A percentile compares a stretch with the other conserved stretches of the same genome.
These are phyloP conservation scores for Syzygium aromaticum DNA, from an alignment of 345 rosid species.

Conservation along the genomic window DNA sequence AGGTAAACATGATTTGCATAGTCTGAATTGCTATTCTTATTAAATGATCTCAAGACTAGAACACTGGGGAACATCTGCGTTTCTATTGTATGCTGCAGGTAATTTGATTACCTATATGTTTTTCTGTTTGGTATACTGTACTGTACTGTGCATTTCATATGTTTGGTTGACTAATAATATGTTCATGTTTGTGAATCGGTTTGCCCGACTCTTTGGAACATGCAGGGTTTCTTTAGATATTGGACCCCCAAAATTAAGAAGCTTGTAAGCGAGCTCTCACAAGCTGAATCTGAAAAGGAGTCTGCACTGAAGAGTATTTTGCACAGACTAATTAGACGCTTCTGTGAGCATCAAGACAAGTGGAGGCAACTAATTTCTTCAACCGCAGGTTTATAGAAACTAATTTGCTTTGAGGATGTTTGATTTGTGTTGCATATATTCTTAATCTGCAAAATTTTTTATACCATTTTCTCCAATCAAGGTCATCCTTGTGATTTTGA, in stretches of 20 bases:
- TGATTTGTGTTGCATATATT: not conserved
- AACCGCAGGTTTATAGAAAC: slow-evolving; percentile 48
- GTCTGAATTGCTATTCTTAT: not conserved
- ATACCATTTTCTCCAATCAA: not conserved
- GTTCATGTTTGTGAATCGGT: not conserved
- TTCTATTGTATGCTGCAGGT: not conserved
- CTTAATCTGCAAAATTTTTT: not conserved
- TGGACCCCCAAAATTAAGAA: slow-evolving; percentile 86
- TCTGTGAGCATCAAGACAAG: slow-evolving; percentile 66
- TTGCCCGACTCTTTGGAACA: not conserved
- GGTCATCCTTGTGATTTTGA: not conserved
- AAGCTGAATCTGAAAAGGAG: slow-evolving; percentile 82
- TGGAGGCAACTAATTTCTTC: slow-evolving; percentile 80
- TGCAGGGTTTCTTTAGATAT: slow-evolving; percentile 83
- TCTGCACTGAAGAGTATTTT: slow-evolving; percentile 63
- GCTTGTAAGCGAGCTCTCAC: slow-evolving; percentile 53
- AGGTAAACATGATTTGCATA: not conserved
- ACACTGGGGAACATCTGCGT: not conserved
- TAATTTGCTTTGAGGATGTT: not conserved
- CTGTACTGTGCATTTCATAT: not conserved
- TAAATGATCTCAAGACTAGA: not conserved
- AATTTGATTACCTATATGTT: not conserved
- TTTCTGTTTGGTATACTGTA: not conserved
- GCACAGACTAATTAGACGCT: slow-evolving; percentile 60
- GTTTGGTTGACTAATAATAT: not conserved